A percentile compares a stretch with the other conserved stretches of the same genome.
phyloP scores from a whole-genome alignment of 441 rosid genomes.

The Eutrema salsugineum region DNA sequence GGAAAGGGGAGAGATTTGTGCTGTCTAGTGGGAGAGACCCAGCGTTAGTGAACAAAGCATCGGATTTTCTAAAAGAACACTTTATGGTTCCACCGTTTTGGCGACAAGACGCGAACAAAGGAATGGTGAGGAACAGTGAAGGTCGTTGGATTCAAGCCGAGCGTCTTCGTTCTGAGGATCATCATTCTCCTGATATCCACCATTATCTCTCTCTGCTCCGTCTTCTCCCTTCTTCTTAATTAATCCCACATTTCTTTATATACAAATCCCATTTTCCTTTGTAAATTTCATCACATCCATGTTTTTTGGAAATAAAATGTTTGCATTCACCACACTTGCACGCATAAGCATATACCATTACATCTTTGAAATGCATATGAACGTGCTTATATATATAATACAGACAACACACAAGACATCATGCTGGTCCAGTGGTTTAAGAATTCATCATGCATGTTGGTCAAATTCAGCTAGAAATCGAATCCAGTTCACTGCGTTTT shows the following conservation, averaged over 20 bases:
- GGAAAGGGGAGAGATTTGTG: slow-evolving; percentile 72
- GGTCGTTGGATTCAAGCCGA: slow-evolving; percentile 87
- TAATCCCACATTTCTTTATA: neutral
- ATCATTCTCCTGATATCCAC: slow-evolving; percentile 50
- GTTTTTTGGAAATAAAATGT: neutral
- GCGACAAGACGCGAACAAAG: slow-evolving; percentile 81
- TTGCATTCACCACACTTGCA: neutral
- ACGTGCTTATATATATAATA: too few species aligned
- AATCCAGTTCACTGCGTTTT: too few species aligned
- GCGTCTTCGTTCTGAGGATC: slow-evolving; percentile 67
- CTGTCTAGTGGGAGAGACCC: slow-evolving; percentile 73
- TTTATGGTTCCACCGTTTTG: slow-evolving; percentile 78
- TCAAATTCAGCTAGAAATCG: too few species aligned
- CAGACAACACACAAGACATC: too few species aligned
- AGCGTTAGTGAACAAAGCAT: slow-evolving; percentile 78
- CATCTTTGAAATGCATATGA: neutral
- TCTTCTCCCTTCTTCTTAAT: slow-evolving; percentile 19
- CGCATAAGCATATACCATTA: neutral
- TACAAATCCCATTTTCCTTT: neutral
- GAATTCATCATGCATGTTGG: too few species aligned
- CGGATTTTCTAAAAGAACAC: slow-evolving; percentile 70
- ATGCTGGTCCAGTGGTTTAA: too few species aligned
- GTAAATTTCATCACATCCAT: neutral
- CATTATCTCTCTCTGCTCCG: slow-evolving; percentile 46
- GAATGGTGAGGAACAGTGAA: slow-evolving; percentile 59